Evolutionary conservation across 2,329 filamentous ascomycete species (phyloP), one percentile per base, ranked within the genome.

Genomic region (Penicillium griseofulvum): DNA sequence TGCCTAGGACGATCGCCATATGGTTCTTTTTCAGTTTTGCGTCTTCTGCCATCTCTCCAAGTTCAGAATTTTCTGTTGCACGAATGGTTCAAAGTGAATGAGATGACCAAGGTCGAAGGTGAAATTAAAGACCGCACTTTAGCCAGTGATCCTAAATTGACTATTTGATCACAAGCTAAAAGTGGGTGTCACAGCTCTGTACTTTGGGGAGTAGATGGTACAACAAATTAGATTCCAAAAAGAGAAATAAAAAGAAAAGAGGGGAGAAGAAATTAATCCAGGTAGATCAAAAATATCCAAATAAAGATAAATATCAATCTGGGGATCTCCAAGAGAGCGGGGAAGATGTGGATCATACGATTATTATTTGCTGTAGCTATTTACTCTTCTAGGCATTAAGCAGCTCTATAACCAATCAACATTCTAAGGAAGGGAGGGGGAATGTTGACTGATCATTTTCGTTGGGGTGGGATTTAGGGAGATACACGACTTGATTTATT

Each of bases 1-100:
- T 65, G 4, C 68, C 69, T 17, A 71, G 47, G 44, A 69, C 69
- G 55, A 72, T 70, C 38, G 64, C 68, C 59, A 71, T 66, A 56
- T 71, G 66, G 53, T 55, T 62, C 31, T 63, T 63, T 48, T 65
- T 63, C 24, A 62, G 54, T 37, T 48, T 60, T 29, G 56, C 22
- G 34, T 64, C 45, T 39, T 64, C 54, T 16, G 59, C 62, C 63
- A 63, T 62, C 29, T 51, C 48, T 52, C 48, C 55, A 7, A 24
- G 24, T 29, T 8, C 11, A 16, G 28, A 16, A 41, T 36, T 16
- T 29, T 52, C 31, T 26, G 37, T 52, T n/a, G 44, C 44, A 48
- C 44, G 44, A 54, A 36, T 8, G 33, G 42, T 22, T 28, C 41
- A 37, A n/a, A 47, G 28, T 55, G 45, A 38, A 31, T 34, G 7